Evolutionary conservation across 2,329 filamentous ascomycete genomes (phyloP).

Genomic region (Colletotrichum euphorbiae): DNA sequence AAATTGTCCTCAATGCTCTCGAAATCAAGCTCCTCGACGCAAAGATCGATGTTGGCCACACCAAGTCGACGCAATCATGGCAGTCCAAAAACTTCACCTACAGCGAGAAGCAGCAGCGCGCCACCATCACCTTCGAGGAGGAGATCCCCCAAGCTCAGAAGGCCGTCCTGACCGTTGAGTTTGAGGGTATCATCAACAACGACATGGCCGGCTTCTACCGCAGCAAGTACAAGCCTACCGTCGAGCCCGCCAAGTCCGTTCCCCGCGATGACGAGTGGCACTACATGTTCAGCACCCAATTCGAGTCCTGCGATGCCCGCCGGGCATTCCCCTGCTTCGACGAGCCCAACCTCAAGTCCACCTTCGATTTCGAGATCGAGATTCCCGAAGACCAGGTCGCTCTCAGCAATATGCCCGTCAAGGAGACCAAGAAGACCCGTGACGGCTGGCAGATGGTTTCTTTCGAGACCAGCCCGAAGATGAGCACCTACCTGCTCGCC

Average conservation of each 20-base stretch:
- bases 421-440: conserved; percentile 68
- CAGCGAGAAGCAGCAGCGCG: conserved; percentile 86
- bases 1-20: conserved; percentile 86
- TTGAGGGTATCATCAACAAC: conserved; percentile 86
- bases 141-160: conserved; percentile 76
- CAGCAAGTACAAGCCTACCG: conserved; percentile 89
- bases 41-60: conserved; percentile 69
- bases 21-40: conserved; percentile 80
- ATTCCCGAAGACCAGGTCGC: conserved; percentile 89
- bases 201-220: conserved; percentile 95
- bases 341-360: conserved; percentile 96
- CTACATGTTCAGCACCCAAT: conserved; percentile 94
- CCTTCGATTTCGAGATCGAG: conserved; percentile 94
- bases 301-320: conserved; percentile 95
- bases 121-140: conserved; percentile 79
- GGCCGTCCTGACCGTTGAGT: conserved; percentile 76
- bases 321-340: conserved; percentile 98
- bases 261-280: conserved; percentile 76
- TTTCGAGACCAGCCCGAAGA: conserved; percentile 87
- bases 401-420: conserved; percentile 95
- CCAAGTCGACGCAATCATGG: conserved; percentile 66
- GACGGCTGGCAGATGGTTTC: conserved; percentile 79
- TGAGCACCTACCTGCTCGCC: conserved; percentile 91
- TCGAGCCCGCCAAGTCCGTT: conserved; percentile 78
- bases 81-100: conserved; percentile 79